Evolutionary conservation across 2,329 filamentous ascomycete genomes (phyloP).

Genomic region (Fusarium guadeloupense): DNA sequence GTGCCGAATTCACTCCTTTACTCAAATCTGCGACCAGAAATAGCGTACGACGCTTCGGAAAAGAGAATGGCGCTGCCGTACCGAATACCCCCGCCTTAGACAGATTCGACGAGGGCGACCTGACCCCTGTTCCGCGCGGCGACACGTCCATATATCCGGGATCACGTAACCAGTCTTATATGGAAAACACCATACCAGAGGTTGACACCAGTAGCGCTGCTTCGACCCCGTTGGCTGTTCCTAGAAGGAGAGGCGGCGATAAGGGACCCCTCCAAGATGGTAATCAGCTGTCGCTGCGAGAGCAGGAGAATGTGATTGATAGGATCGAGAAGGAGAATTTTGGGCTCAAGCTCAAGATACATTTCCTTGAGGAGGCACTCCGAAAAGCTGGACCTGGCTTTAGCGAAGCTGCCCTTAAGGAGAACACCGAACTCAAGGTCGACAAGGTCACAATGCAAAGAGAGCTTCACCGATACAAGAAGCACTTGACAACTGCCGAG

Average conservation of each 20-base stretch:
- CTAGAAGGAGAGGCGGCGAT: constrained; percentile 69
- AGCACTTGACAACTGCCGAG: constrained; percentile 83
- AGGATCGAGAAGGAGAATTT: constrained; percentile 99
- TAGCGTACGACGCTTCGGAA: constrained; percentile 72
- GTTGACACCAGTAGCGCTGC: constrained; percentile 81
- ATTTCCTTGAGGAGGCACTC: constrained; percentile 92
- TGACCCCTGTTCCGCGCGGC: constrained; percentile 77
- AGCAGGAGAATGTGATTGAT: constrained; percentile 95
- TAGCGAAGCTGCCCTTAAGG: constrained; percentile 86
- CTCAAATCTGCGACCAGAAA: constrained; percentile 82
- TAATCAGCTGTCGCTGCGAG: constrained; percentile 88
- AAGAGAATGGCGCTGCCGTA: constrained; percentile 66
- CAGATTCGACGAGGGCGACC: constrained; percentile 74
- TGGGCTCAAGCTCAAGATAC: constrained; percentile 93
- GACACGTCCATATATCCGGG: constrained; percentile 77
- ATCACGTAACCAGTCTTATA: constrained; percentile 70
- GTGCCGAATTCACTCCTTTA: constrained; percentile 91
- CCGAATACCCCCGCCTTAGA: constrained; percentile 75
- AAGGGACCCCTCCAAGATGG: constrained; percentile 81
- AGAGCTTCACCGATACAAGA: constrained; percentile 87
- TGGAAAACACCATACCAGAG: constrained; percentile 78
- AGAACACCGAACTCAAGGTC: constrained; percentile 96
- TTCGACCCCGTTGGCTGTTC: constrained; percentile 80
- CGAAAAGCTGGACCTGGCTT: constrained; percentile 88
- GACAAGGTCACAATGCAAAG: constrained; percentile 89